Conservation (phyloP, 768 basidiomycete genomes). For the Auriscalpium microsporum region DNA sequence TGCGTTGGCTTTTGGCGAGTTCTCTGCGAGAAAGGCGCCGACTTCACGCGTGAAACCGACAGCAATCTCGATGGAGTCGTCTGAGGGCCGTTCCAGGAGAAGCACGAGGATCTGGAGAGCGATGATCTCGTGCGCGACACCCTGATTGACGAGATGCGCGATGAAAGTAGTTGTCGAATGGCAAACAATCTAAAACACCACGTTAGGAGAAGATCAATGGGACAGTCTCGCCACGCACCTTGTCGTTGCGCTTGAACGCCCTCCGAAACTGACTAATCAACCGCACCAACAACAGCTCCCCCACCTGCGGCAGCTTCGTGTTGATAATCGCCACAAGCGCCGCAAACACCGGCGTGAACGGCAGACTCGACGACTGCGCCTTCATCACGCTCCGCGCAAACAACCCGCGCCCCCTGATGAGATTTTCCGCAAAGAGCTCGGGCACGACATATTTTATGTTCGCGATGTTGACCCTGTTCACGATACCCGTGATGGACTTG, state of each 20-base stretch:
- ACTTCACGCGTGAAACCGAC: slow-evolving; percentile 97
- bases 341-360: slow-evolving; percentile 96
- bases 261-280: slow-evolving; percentile 93
- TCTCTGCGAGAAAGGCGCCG: slow-evolving; percentile 88
- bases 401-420: slow-evolving; percentile 86
- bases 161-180: slow-evolving; percentile 87
- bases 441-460: slow-evolving; percentile 95
- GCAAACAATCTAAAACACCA: slow-evolving; percentile 67
- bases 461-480: slow-evolving; percentile 95
- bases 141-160: slow-evolving; percentile 50
- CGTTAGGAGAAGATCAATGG: neutral
- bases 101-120: slow-evolving; percentile 92
- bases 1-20: slow-evolving; percentile 92
- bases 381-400: slow-evolving; percentile 96
- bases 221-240: slow-evolving; percentile 42
- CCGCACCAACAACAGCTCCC: slow-evolving; percentile 81
- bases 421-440: slow-evolving; percentile 88
- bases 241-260: slow-evolving; percentile 95
- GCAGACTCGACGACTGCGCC: slow-evolving; percentile 92
- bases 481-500: slow-evolving; percentile 97
- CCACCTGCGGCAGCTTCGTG: slow-evolving; percentile 93
- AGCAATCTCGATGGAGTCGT: slow-evolving; percentile 97
- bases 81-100: slow-evolving; percentile 91
- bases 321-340: slow-evolving; percentile 92
- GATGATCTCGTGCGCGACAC: slow-evolving; percentile 88